Base-by-base conservation (phyloP, 768 basidiomycete species). In the Neoboletus brunneissimus region DNA sequence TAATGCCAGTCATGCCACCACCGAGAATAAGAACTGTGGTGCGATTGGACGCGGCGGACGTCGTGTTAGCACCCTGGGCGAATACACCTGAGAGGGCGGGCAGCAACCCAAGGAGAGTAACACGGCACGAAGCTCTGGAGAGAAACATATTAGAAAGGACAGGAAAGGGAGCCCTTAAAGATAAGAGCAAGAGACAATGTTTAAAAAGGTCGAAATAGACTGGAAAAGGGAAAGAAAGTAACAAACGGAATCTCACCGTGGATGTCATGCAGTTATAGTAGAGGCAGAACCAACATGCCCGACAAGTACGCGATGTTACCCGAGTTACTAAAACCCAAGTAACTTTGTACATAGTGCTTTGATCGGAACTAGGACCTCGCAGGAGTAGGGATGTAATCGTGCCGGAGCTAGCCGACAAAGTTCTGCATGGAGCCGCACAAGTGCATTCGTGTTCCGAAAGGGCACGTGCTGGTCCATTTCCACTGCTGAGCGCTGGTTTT, bases 1-100 rank as follows among this genome's bases (percentile, higher is more conserved):
- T 83, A 20, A 87, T 72, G 11, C 87, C 87, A 5, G 87, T 72
- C 40, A 87, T 79, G 10, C 87, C 86, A 32, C 84, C 86, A 5
- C 87, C 87, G 25, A 87, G 76, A 50, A 88, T 82, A 40, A 88
- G 77, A 15, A 86, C 79, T 9, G 65, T 74, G 13, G 66, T 64
- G 37, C 64, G 53, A 27, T 55, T 63, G 20, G 59, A 42, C n/a
- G 49, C 15, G 38, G 58, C 45, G 31, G 53, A 37, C 13, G 46
- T 18, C n/a, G 49, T 35, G 41, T 48, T 55, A n/a, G 49, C 52
- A 63, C 59, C 51, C 27, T 62, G 57, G n/a, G 64, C 56, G 15
- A 56, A 38, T 7, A 44, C 57, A 7, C 23, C 29, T 0, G 51
- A 40, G 31, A 57, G 3, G 43, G 41, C 8, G 11, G 53, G 53